Evolutionary conservation across 768 basidiomycete species (phyloP).

Genomic region (Kwoniella dendrophila): DNA sequence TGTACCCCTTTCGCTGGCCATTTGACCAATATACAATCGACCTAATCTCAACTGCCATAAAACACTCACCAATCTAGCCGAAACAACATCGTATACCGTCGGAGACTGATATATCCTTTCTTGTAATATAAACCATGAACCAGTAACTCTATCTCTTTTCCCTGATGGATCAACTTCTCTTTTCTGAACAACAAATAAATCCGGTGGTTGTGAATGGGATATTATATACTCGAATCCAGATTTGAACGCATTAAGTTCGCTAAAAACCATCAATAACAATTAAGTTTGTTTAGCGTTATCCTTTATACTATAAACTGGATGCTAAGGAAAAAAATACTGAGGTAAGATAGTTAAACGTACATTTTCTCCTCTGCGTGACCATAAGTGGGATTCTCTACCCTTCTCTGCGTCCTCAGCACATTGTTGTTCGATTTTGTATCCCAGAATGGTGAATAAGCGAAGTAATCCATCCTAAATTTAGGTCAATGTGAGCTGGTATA

Average conservation of each 20-base stretch:
- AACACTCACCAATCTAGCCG: constrained; percentile 39
- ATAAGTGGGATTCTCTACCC: constrained; percentile 42
- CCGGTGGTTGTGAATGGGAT: constrained; percentile 41
- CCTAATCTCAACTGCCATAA: too few relatives aligned
- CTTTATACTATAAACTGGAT: too few relatives aligned
- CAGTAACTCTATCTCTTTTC: constrained; percentile 27
- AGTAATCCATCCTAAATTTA: constrained; percentile 47
- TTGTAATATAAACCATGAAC: constrained; percentile 40
- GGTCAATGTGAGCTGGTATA: not conserved
- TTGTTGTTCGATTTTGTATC: constrained; percentile 49
- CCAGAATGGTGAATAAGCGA: constrained; percentile 51
- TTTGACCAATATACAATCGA: constrained; percentile 1
- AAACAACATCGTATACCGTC: constrained; percentile 40
- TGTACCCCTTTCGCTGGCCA: too few relatives aligned
- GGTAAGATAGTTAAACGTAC: constrained; percentile 21
- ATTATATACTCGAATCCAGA: constrained; percentile 49
- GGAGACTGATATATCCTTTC: constrained; percentile 48
- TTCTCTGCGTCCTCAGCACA: constrained; percentile 38
- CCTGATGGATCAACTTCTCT: constrained; percentile 34
- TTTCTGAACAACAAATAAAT: constrained; percentile 40
- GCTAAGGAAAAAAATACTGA: too few relatives aligned
- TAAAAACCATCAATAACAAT: constrained; percentile 2
- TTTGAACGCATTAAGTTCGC: constrained; percentile 40
- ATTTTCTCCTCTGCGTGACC: constrained; percentile 46
- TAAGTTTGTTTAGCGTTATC: not conserved